Evolutionary conservation across 257 asterid species (phyloP), one percentile per base, ranked within the genome.

Genomic region (Ligustrum vulgare): DNA sequence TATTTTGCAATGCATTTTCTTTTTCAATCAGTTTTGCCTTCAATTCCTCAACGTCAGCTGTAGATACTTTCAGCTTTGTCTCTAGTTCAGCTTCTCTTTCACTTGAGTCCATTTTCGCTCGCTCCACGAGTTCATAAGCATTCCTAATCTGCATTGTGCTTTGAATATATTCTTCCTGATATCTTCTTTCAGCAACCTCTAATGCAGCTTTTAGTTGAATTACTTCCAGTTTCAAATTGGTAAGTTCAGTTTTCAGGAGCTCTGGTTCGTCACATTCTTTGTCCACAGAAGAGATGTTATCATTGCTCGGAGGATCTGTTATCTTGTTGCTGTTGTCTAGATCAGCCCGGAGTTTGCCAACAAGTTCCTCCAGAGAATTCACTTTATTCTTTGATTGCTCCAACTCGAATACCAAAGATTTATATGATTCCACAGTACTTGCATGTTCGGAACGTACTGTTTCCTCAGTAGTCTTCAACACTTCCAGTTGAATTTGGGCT

Each of bases 171-270:
- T 91, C 91, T 51, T 89, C 93, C 33, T 77, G 87, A 75, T 87
- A 86, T 87, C 87, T 84, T 72, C 77, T 89, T 54, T 92, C 97
- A 49, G 96, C 92, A 58, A 80, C 87, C 82, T 88, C 96, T 8
- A 94, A 85, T 4, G 89, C 91, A 39, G 80, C 88, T 76, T 85
- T 87, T 34, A 92, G 70, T 72, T 77, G 82, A 63, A 73, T 72
- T 5, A 70, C 82, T 79, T 94, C 98, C 8, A 65, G 36, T 81
- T 85, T 89, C 65, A 77, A 66, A 39, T 68, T 15, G 47, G 71
- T 49, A 31, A 89, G 76, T 81, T 89, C 91, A 18, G 72, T 12
- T 70, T 81, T 69, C 28, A 79, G 67, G 71, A 35, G 75, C 34
- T 71, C 69, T 2, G 82, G 36, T 69, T 73, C 78, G 62, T 83